phyloP scores from a whole-genome alignment of 345 rosid genomes.

The rapeseed (Brassica napus) region Da-Ae NC_063447.1:39545001-39545500 shows the following conservation, averaged over 20 bases:
- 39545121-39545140: conserved; percentile 79
- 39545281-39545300: not conserved
- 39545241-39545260: conserved; percentile 98
- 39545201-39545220: conserved; percentile 95
- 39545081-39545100: not conserved
- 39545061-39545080: not conserved
- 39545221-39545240: conserved; percentile 97
- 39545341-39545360: conserved; percentile 37
- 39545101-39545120: conserved; percentile 44
- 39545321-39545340: conserved; percentile 92
- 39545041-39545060: conserved; percentile 68
- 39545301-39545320: conserved; percentile 66
- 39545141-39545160: conserved; percentile 80
- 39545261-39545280: conserved; percentile 35
- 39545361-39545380: not conserved
- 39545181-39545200: conserved; percentile 88
- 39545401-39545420: not conserved
- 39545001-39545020: conserved; percentile 32
- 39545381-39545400: not conserved
- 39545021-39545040: conserved; percentile 74
- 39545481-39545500: conserved; percentile 77
- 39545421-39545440: conserved; percentile 40
- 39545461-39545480: conserved; percentile 64
- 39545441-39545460: conserved; percentile 82
- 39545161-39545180: conserved; percentile 81